Evolutionary conservation across 1,284 basidiomycete species (phyloP).

Genomic region (Marasmius sp.): DNA sequence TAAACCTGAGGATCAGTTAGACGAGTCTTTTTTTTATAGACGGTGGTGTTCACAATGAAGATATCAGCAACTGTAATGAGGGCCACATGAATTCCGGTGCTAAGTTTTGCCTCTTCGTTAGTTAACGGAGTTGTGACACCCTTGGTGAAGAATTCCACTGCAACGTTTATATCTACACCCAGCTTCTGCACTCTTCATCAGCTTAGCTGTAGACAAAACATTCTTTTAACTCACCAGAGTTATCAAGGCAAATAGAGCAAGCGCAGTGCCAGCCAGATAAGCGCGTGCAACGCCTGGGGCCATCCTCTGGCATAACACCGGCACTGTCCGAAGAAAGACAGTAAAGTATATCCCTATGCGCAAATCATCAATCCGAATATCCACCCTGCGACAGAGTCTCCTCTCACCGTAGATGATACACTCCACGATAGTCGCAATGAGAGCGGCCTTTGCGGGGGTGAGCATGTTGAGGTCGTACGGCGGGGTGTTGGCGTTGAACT

Average conservation of each 20-base stretch:
- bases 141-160: conserved; percentile 10
- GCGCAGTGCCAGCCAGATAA: background rate
- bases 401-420: conserved; percentile 8
- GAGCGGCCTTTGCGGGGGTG: conserved; percentile 3
- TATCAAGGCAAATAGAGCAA: conserved; percentile 9
- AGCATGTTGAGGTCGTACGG: no score
- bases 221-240: conserved; percentile 1
- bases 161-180: conserved; percentile 10
- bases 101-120: conserved; percentile 10
- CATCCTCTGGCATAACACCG: conserved; percentile 1
- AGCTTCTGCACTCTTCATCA: conserved; percentile 1
- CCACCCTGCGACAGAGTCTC: background rate
- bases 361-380: no score
- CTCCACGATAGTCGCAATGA: conserved; percentile 10
- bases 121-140: conserved; percentile 3
- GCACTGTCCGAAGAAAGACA: background rate
- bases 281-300: conserved; percentile 1
- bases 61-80: conserved; percentile 10
- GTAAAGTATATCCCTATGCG: conserved; percentile 7
- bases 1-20: background rate
- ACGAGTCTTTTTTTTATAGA: background rate
- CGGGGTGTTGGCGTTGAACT: no score
- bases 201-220: background rate
- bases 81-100: conserved; percentile 9
- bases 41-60: conserved; percentile 5